Evolutionary conservation across 257 asterid genomes (phyloP), one percentile per base, ranked within the genome.

Genomic region (Solanum ahanhuiri): DNA sequence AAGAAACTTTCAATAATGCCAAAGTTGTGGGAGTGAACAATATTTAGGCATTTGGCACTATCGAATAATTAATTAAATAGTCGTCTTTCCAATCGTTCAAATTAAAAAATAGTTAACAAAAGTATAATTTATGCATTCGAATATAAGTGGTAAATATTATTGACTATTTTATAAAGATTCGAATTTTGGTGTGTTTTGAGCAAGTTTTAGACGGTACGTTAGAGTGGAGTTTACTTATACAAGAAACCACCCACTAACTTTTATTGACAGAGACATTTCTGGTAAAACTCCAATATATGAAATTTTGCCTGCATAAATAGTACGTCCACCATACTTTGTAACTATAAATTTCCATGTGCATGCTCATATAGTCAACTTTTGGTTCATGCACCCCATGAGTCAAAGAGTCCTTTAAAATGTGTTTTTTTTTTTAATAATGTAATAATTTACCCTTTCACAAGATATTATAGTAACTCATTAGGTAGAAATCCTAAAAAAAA

Each of bases 211-310:
- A 81, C 83, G 18, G 5, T 35, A 35, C 34, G 67, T 79, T 43
- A 79, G 30, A 17, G 67, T 48, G 64, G 43, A 48, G 43, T 7
- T 48, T 81, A 48, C 84, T 81, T 28, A 51, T 81, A 48, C 30
- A 17, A 48, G 43, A 17, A 81, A 81, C 43, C 6, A 35, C 67
- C 83, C 84, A 81, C 84, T 81, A 28, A 28, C 84, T 48, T 9
- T 11, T 51, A 9, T 3, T 45, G 85, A 86, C 30, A 45, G 6
- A 28, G 87, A 88, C 87, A 58, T 86, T 63, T 88, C 87, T 81
- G 88, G 90, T 88, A 57, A 81, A 58, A 57, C 35, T 71, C 83
- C 89, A 87, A 6, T 58, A 41, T 57, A 54, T 60, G 57, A 81
- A 15, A 43, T 17, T 28, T 81, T 81, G 67, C 43, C 84, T 81